Evolutionary conservation across 257 asterid species (phyloP), one percentile per base, ranked within the genome.

Genomic region (Nicotiana benthamiana): DNA sequence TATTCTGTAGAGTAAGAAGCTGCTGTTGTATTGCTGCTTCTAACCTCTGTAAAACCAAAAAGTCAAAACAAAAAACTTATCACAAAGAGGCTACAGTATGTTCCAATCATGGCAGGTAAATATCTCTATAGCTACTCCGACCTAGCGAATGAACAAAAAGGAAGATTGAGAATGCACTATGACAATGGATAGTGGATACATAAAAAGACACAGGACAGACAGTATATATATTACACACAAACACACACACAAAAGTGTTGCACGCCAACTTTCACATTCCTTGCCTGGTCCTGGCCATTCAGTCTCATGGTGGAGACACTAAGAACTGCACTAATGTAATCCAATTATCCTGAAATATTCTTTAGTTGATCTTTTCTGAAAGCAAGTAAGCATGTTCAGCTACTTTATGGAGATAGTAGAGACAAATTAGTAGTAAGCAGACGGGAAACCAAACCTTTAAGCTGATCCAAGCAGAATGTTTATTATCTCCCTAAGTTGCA

Each of bases 11-110:
- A 66, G 24, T 72, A 43, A 15, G 80, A 79, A 68, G 82, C 88
- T 75, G 82, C 83, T 24, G 36, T 32, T 77, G 75, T 79, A 68
- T 54, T 48, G 53, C 79, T 48, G 53, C 79, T 59, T 40, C 83
- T 83, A 81, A 66, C 48, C 68, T 77, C 94, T 90, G 91, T 86
- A 70, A 70, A 81, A 75, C 79, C 80, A 79, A 82, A 81, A 75
- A 56, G 76, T 67, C 54, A n/a, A 34, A 68, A 40, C 57, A 70
- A 43, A 68, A 51, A 40, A 43, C 30, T 20, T 40, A n/a, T 40
- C 77, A 40, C 34, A 68, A 20, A 40, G 77, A 40, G 57, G 40
- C 53, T 34, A 5, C 54, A 67, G 20, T 67, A 67, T 36, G 30
- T 36, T 20, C 54, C 54, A 18, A 10, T 67, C 40, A 16, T 34